Percentiles rank a stretch among this genome's conserved stretches.
Conservation (phyloP, 2,329 filamentous ascomycete genomes). For the Pestalotiopsis sp. region DNA sequence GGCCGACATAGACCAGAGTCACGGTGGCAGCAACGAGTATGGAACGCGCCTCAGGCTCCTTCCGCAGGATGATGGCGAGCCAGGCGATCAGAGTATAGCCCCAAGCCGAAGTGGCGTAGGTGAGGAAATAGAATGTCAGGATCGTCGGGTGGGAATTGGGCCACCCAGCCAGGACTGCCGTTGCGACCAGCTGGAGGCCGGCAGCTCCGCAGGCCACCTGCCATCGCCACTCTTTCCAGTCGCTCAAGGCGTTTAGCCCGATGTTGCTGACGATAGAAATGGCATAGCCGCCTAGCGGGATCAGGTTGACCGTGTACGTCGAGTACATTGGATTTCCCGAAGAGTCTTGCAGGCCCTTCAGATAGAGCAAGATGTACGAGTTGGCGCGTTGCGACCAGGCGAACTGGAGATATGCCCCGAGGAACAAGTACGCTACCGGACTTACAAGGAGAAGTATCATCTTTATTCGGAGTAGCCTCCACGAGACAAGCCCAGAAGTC, state of each 20-base stretch:
- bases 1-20: slow-evolving; percentile 41
- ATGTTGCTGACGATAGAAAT: slow-evolving; percentile 38
- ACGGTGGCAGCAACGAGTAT: slow-evolving; percentile 39
- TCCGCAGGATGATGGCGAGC: slow-evolving; percentile 36
- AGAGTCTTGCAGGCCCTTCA: slow-evolving; percentile 23
- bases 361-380: slow-evolving; percentile 29
- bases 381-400: slow-evolving; percentile 29
- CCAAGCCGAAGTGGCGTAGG: slow-evolving; percentile 37
- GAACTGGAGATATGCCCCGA: slow-evolving; percentile 24
- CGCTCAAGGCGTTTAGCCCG: slow-evolving; percentile 37
- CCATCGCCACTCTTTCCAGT: slow-evolving; percentile 43
- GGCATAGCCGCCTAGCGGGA: slow-evolving; percentile 27
- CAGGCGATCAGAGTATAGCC: slow-evolving; percentile 38
- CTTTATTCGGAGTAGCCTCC: slow-evolving; percentile 18
- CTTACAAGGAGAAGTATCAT: slow-evolving; percentile 19
- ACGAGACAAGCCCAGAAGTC: slow-evolving; percentile 21
- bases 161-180: slow-evolving; percentile 37
- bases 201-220: slow-evolving; percentile 34
- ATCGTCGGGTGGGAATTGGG: slow-evolving; percentile 34
- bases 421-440: slow-evolving; percentile 27
- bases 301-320: slow-evolving; percentile 28
- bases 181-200: slow-evolving; percentile 26
- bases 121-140: slow-evolving; percentile 39
- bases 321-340: slow-evolving; percentile 21
- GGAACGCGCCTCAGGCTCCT: slow-evolving; percentile 39